phyloP scores from a whole-genome alignment of 768 basidiomycete species.

The Serpula lacrymans region DNA sequence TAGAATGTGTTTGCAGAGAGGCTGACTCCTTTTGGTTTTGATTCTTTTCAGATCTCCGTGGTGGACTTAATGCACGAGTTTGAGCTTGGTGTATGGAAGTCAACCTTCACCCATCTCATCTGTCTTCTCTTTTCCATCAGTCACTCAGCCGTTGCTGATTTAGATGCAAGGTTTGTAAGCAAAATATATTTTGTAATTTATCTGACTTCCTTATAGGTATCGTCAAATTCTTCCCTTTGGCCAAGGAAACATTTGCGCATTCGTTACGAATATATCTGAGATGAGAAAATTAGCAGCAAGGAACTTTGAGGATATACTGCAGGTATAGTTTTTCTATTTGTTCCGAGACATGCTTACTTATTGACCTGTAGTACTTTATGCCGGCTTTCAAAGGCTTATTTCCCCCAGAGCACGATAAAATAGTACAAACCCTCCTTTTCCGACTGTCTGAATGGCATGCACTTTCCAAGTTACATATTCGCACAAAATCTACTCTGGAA shows the following conservation, averaged over 20 bases:
- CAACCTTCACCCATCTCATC: constrained; percentile 33
- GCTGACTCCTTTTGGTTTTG: constrained; percentile 15
- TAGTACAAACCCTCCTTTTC: constrained; percentile 20
- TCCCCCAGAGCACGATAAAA: constrained; percentile 16
- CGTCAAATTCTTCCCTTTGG: constrained; percentile 18
- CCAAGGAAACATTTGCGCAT: constrained; percentile 29
- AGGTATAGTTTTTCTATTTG: constrained; percentile 22
- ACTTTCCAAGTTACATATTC: constrained; percentile 30
- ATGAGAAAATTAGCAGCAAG: constrained; percentile 34
- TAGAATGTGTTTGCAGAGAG: constrained; percentile 33
- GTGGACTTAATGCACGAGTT: constrained; percentile 40
- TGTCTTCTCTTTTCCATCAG: constrained; percentile 22
- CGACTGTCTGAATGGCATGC: constrained; percentile 31
- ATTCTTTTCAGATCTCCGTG: constrained; percentile 24
- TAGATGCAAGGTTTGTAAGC: constrained; percentile 28
- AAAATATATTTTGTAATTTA: background rate
- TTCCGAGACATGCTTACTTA: background rate
- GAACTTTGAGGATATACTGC: constrained; percentile 42
- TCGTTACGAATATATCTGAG: constrained; percentile 31
- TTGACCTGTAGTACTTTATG: constrained; percentile 17
- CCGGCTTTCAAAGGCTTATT: constrained; percentile 31
- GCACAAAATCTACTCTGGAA: constrained; percentile 22
- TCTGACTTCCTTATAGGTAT: constrained; percentile 11
- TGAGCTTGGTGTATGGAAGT: constrained; percentile 39
- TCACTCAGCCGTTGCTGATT: constrained; percentile 7